A percentile compares a stretch with the other conserved stretches of the same genome.
phyloP scores from a whole-genome alignment of 306 rosid species.

The Notholithocarpus densiflorus region DNA sequence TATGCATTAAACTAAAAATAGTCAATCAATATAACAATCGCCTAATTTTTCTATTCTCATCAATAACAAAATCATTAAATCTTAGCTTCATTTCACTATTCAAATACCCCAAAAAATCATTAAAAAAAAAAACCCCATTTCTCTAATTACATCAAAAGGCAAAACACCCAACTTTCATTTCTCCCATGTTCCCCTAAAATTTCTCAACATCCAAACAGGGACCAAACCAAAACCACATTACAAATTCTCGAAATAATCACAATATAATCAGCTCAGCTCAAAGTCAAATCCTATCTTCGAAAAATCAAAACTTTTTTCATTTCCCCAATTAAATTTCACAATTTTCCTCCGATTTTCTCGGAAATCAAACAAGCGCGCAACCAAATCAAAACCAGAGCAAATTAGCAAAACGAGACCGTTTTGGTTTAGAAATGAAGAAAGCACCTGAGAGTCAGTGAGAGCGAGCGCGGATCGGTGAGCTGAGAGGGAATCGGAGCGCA shows the following conservation, averaged over 20 bases:
- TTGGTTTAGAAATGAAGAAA: neutral
- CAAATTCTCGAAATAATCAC: neutral
- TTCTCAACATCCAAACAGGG: neutral
- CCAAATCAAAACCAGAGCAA: neutral
- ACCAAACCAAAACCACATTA: neutral
- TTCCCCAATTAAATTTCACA: neutral
- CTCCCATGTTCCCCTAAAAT: too few relatives aligned
- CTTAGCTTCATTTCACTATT: too few relatives aligned
- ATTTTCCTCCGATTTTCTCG: neutral
- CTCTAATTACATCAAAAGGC: too few relatives aligned
- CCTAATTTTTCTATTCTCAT: too few relatives aligned
- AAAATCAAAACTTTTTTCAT: neutral
- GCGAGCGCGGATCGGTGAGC: slow-evolving; percentile 39
- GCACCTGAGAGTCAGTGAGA: slow-evolving; percentile 41
- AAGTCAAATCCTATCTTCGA: neutral
- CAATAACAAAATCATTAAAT: too few relatives aligned
- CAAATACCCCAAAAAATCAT: too few relatives aligned
- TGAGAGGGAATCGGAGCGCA: slow-evolving; percentile 33
- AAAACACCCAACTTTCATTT: too few relatives aligned
- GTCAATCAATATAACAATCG: too few relatives aligned
- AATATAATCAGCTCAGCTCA: neutral
- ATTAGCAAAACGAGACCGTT: neutral
- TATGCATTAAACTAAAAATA: too few relatives aligned
- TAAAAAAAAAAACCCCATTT: too few relatives aligned
- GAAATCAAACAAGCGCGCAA: neutral